Evolutionary conservation across 2,329 filamentous ascomycete species (phyloP), one percentile per base, ranked within the genome.

Genomic region (Neonectria hederae): DNA sequence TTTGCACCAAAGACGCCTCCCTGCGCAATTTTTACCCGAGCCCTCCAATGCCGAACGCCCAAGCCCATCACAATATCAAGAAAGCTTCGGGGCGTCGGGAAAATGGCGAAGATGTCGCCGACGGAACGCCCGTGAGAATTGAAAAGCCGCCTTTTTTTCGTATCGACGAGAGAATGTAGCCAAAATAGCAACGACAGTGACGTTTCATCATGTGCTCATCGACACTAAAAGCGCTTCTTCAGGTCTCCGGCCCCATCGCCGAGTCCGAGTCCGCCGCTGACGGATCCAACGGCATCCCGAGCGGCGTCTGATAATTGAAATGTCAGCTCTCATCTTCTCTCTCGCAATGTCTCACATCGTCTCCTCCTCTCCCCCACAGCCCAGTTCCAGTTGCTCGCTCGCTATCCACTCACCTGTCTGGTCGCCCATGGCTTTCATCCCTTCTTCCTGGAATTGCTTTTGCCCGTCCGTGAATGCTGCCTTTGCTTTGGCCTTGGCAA

Each of bases 381-480:
- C 38, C 26, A n/a, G 43, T 26, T 9, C 22, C 22, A 28, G 22
- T 57, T 43, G 30, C 30, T 38, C 35, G 14, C 35, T 38, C 35
- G 28, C 19, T 10, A 9, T 59, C 24, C 48, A 53, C 59, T 61
- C 48, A 54, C 54, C 49, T 26, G 49, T 54, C 48, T 58, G 46
- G 13, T 58, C 54, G 35, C 5, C 54, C 48, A 54, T 8, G n/a
- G 30, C 49, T 21, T 53, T 58, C 13, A 21, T 24, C 19, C 43
- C 49, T 55, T 63, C 49, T 38, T 45, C 49, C 24, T 54, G 42
- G 35, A 54, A 26, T 45, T 63, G 42, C 61, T 59, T 55, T 59
- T 57, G 53, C 5, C 28, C 28, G 35, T 35, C 59, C 26, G 38
- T 26, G 17, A 58, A 32, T 4, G 54, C 54, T 14, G 55, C 56